A percentile compares a stretch with the other conserved stretches of the same genome.
Evolutionary conservation across 2,329 filamentous ascomycete species (phyloP).

Genomic region (Cytospora leucostoma): DNA sequence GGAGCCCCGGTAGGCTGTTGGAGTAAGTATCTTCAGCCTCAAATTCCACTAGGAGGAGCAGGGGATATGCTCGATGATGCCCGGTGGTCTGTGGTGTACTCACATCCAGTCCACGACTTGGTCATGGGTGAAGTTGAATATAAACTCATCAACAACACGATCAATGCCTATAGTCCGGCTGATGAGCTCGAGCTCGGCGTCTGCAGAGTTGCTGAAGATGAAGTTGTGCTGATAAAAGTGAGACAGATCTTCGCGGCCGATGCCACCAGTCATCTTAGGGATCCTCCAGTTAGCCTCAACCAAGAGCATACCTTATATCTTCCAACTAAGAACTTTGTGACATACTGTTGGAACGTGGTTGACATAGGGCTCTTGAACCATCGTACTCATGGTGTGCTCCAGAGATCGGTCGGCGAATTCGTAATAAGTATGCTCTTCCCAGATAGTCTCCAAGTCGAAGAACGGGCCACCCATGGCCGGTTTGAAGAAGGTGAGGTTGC

Average conservation of each 20-base stretch:
- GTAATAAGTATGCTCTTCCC: conserved; percentile 75
- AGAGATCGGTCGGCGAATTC: conserved; percentile 71
- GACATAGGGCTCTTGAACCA: conserved; percentile 49
- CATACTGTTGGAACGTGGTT: conserved; percentile 72
- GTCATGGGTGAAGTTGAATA: conserved; percentile 65
- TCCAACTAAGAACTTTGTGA: not conserved
- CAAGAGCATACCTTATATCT: not conserved
- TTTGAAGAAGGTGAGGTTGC: conserved; percentile 67
- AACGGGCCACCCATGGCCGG: conserved; percentile 61
- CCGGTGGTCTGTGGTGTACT: conserved; percentile 34
- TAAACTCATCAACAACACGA: conserved; percentile 70
- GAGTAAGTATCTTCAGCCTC: conserved; percentile 6
- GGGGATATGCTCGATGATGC: not conserved
- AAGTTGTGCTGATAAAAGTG: conserved; percentile 74
- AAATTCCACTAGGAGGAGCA: not conserved
- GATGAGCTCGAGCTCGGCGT: conserved; percentile 68
- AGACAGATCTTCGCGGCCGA: conserved; percentile 64
- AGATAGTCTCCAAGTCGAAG: conserved; percentile 75
- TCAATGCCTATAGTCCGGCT: conserved; percentile 73
- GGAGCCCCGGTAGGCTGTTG: conserved; percentile 53
- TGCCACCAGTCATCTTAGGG: conserved; percentile 61
- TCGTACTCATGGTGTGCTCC: conserved; percentile 69
- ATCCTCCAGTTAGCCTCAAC: not conserved
- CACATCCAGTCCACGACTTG: conserved; percentile 69
- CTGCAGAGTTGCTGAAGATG: conserved; percentile 70